phyloP scores from a whole-genome alignment of 2,329 filamentous ascomycete species.

The Lojkania enalia region DNA sequence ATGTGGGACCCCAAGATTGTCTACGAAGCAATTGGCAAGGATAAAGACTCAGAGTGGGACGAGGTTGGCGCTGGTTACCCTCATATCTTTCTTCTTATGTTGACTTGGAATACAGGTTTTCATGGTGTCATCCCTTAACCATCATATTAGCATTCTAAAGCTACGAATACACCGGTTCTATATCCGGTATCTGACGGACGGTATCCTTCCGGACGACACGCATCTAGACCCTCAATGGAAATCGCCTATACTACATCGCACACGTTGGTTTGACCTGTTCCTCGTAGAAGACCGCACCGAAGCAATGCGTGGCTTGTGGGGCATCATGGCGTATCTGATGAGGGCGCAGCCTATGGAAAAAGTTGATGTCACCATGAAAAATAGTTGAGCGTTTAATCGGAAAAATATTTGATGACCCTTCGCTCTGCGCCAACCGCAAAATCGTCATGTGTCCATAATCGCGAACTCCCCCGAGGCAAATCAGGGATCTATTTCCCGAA shows the following conservation, averaged over 20 bases:
- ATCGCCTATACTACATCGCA: slow-evolving; percentile 57
- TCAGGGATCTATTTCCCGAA: no score
- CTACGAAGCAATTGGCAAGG: slow-evolving; percentile 62
- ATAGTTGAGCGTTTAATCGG: slow-evolving; percentile 4
- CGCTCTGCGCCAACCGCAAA: no score
- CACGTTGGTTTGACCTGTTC: slow-evolving; percentile 63
- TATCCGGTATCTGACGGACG: slow-evolving; percentile 57
- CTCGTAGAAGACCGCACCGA: slow-evolving; percentile 57
- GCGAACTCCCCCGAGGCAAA: no score
- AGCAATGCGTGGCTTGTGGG: slow-evolving; percentile 61
- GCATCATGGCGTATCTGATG: slow-evolving; percentile 58
- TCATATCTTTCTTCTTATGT: slow-evolving; percentile 28
- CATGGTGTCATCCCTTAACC: slow-evolving; percentile 64
- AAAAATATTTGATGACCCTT: neutral
- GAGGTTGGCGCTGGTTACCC: no score
- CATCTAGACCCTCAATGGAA: slow-evolving; percentile 50
- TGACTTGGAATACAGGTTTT: slow-evolving; percentile 54
- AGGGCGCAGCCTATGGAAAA: slow-evolving; percentile 20
- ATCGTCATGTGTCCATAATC: no score
- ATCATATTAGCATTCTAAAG: slow-evolving; percentile 63
- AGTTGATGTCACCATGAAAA: slow-evolving; percentile 15
- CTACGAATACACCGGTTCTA: slow-evolving; percentile 61
- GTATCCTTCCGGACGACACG: slow-evolving; percentile 32
- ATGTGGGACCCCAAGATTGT: slow-evolving; percentile 61
- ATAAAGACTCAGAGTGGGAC: slow-evolving; percentile 51